These are phyloP conservation scores for Hypoxylon fuscum DNA, from an alignment of 495 filamentous ascomycete genomes.

Conservation along the genomic window DNA sequence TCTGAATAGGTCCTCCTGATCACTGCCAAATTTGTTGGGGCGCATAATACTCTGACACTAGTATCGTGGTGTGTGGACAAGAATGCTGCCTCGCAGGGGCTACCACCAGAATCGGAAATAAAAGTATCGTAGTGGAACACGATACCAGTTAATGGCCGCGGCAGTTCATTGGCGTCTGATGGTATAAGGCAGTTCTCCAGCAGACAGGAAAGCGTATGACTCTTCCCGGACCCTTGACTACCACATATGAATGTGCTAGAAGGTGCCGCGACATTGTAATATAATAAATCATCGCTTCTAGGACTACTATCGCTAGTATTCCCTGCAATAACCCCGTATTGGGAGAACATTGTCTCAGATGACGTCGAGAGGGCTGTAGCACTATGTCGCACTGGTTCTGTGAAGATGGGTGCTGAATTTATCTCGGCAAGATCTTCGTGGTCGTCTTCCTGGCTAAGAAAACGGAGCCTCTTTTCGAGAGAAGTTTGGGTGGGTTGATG, in stretches of 20 bases:
- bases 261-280: slow-evolving; percentile 73
- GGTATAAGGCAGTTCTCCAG: slow-evolving; percentile 69
- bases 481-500: not conserved
- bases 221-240: slow-evolving; percentile 79
- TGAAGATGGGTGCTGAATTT: slow-evolving; percentile 50
- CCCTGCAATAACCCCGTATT: slow-evolving; percentile 55
- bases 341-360: slow-evolving; percentile 39
- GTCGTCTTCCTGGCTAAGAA: slow-evolving; percentile 3
- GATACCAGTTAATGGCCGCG: slow-evolving; percentile 67
- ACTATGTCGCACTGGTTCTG: slow-evolving; percentile 45
- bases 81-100: slow-evolving; percentile 74
- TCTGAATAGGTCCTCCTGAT: slow-evolving; percentile 53
- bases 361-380: slow-evolving; percentile 6
- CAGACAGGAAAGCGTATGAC: slow-evolving; percentile 75
- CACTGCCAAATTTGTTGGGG: slow-evolving; percentile 64
- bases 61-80: slow-evolving; percentile 59
- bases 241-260: slow-evolving; percentile 81
- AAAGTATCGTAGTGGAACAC: slow-evolving; percentile 76
- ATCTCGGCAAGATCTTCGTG: slow-evolving; percentile 47
- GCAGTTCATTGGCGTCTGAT: slow-evolving; percentile 48
- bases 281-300: slow-evolving; percentile 58
- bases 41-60: slow-evolving; percentile 67
- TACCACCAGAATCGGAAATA: slow-evolving; percentile 60
- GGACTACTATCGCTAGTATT: slow-evolving; percentile 23
- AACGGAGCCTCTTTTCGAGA: slow-evolving; percentile 5